Evolutionary conservation across 2,329 filamentous ascomycete genomes (phyloP).

Genomic region (Orbilia javanica): DNA sequence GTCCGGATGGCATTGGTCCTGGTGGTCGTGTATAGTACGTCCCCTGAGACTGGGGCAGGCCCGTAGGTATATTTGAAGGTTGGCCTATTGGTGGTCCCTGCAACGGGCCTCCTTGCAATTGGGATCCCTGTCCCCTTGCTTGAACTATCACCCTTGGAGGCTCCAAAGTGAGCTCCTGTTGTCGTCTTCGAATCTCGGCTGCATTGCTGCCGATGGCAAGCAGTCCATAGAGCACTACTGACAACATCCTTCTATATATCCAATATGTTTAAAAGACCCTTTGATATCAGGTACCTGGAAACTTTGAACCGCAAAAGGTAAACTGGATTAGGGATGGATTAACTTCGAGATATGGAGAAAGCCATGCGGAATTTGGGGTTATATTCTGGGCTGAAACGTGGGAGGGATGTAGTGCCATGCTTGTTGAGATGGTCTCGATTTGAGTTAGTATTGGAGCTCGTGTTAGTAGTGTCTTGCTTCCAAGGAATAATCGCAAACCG

Average conservation of each 20-base stretch:
- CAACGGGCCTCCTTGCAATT: too few relatives aligned
- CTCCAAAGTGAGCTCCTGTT: not conserved
- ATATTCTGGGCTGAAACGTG: conserved; percentile 15
- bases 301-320: conserved; percentile 4
- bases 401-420: not conserved
- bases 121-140: not conserved
- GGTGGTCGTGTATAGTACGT: conserved; percentile 8
- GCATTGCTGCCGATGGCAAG: conserved; percentile 35
- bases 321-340: not conserved
- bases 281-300: conserved; percentile 19
- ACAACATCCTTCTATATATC: conserved; percentile 21
- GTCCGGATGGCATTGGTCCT: not conserved
- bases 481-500: conserved; percentile 8
- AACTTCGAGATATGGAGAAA: conserved; percentile 1
- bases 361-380: conserved; percentile 24
- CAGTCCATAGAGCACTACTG: conserved; percentile 15
- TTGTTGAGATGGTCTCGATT: not conserved
- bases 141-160: conserved; percentile 13
- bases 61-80: not conserved
- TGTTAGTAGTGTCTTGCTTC: not conserved
- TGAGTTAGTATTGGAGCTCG: conserved; percentile 23
- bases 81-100: not conserved
- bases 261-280: not conserved
- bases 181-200: conserved; percentile 30
- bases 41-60: not conserved